Base-by-base conservation (phyloP, 1,284 basidiomycete genomes). In the Clitocybe nebularis region DNA sequence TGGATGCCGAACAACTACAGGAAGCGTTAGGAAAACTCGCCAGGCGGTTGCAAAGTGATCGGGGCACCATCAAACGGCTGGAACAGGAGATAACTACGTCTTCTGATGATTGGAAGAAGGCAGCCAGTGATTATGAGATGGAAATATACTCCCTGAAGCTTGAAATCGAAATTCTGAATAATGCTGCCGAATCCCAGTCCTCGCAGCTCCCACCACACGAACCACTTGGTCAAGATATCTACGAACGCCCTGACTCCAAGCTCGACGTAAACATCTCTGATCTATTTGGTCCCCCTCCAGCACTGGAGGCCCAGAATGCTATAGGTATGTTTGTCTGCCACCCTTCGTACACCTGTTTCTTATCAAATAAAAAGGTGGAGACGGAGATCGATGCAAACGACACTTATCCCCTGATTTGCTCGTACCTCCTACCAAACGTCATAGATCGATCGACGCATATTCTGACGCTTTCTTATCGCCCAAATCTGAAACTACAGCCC, bases 1-100 rank as follows among this genome's bases (percentile, higher is more conserved):
- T 51, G 49, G 46, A 46, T 14, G 39, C 41, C 7, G 43, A 44
- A 9, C 41, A 41, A 21, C 25, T 53, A 9, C 46, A 52, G n/a
- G 38, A 46, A 30, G 28, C 47, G 7, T 43, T 53, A 20, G 43
- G 36, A 29, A 41, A 47, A 28, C 44, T 51, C 29, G 35, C 34
- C n/a, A 25, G 37, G 9, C 43, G 38, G 33, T 40, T 51, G 5
- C 51, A 49, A 36, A 14, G 34, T n/a, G 49, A 50, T 42, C 49
- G 46, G 20, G 43, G 51, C 32, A 48, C 34, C n/a, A 48, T 53
- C 14, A 35, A 21, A 11, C 44, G 45, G 24, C 49, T 49, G 14
- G 32, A 47, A 22, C 40, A 43, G 20, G 37, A 23, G 13, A 16
- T 51, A 19, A 19, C 36, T 21, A 7, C 41, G 5, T 41, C 45